Percentiles rank a stretch among this genome's conserved stretches.
Evolutionary conservation across 805 yeast genomes (phyloP).

Genomic region (Zygoascus tannicola): DNA sequence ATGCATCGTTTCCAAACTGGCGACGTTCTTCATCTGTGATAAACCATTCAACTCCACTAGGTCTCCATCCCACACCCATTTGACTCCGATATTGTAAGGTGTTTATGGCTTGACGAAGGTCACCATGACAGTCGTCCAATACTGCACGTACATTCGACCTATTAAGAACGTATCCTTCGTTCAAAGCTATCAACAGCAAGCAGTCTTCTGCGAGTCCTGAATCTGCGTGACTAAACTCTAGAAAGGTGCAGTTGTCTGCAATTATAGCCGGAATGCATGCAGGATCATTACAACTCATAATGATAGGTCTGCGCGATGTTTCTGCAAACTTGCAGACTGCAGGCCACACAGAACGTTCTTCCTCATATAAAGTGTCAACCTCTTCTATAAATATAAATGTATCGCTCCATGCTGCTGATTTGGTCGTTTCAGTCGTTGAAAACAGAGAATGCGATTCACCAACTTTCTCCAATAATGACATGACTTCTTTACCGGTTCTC

Average conservation of each 20-base stretch:
- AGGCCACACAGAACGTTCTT: conserved; percentile 75
- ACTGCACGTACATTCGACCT: conserved; percentile 15
- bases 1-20: background rate
- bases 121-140: conserved; percentile 16
- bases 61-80: conserved; percentile 26
- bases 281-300: conserved; percentile 45
- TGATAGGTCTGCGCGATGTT: conserved; percentile 58
- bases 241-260: conserved; percentile 26
- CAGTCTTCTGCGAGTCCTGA: conserved; percentile 18
- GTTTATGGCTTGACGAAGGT: conserved; percentile 23
- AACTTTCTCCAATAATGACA: conserved; percentile 58
- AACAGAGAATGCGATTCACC: conserved; percentile 79
- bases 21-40: conserved; percentile 17
- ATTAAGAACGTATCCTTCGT: conserved; percentile 29
- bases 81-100: conserved; percentile 30
- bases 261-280: conserved; percentile 25
- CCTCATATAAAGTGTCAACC: conserved; percentile 69
- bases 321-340: conserved; percentile 53
- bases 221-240: conserved; percentile 21
- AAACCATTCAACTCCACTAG: conserved; percentile 27
- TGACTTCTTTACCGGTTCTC: conserved; percentile 63
- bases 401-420: conserved; percentile 24
- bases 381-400: conserved; percentile 79
- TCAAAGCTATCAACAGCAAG: conserved; percentile 25
- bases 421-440: conserved; percentile 9